Percentiles rank a stretch among this genome's conserved stretches.
Conservation (phyloP, 371 early-diverging fungal genomes). For the Choanephora cucurbitarum region DNA sequence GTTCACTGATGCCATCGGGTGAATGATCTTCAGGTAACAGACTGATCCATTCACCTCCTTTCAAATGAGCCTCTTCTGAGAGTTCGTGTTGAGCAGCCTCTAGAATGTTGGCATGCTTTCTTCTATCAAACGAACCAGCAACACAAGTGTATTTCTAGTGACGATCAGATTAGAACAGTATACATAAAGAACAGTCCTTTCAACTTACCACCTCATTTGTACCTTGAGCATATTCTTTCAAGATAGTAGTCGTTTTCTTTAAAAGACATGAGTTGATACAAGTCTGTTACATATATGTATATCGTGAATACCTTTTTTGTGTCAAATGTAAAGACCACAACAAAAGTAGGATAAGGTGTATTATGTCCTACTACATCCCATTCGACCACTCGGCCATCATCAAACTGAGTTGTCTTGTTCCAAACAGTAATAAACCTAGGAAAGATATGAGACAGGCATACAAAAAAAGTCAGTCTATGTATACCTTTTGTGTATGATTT, state of each 20-base stretch:
- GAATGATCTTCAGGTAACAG: constrained; percentile 47
- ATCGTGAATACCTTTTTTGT: constrained; percentile 43
- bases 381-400: constrained; percentile 55
- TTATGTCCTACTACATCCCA: constrained; percentile 66
- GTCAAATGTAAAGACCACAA: constrained; percentile 51
- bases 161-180: neutral
- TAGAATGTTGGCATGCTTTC: constrained; percentile 54
- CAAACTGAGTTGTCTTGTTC: constrained; percentile 55
- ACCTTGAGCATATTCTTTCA: constrained; percentile 68
- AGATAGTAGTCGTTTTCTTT: constrained; percentile 58
- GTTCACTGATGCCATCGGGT: constrained; percentile 58
- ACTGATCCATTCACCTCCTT: constrained; percentile 53
- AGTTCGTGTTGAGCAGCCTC: constrained; percentile 63
- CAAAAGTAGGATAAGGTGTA: constrained; percentile 48
- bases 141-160: constrained; percentile 59
- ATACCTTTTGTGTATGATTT: constrained; percentile 43
- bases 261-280: neutral
- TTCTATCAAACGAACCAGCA: constrained; percentile 58
- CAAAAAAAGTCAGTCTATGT: neutral
- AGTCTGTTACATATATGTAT: too few species aligned
- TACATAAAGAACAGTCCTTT: neutral
- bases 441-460: neutral
- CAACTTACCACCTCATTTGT: constrained; percentile 58
- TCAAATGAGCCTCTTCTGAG: constrained; percentile 65
- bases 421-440: constrained; percentile 56